A percentile compares a stretch with the other conserved stretches of the same genome.
Conservation (phyloP, 78 protist species). For the Speleostelium caveatum region DNA sequence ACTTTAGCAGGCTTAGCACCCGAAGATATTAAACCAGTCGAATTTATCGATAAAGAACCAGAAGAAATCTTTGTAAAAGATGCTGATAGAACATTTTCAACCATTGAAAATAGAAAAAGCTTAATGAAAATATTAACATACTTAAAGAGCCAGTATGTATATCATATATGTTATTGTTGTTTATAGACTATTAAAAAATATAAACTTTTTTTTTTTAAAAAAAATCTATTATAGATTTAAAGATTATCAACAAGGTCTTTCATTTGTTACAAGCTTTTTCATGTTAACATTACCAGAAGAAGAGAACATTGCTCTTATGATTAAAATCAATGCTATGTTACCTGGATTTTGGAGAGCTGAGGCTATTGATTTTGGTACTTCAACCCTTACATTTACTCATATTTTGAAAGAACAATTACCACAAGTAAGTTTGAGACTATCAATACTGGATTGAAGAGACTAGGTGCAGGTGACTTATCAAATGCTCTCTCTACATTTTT, state of each 20-base stretch:
- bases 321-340: constrained; percentile 40
- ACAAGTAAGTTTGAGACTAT: neutral
- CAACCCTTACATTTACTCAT: constrained; percentile 29
- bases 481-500: neutral
- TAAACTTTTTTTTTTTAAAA: too few relatives aligned
- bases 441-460: neutral
- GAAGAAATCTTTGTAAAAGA: constrained; percentile 31
- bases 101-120: constrained; percentile 7
- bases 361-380: constrained; percentile 44
- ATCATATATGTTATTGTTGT: neutral
- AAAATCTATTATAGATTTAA: constrained; percentile 26
- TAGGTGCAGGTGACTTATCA: neutral
- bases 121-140: constrained; percentile 15
- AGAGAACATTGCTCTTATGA: constrained; percentile 29
- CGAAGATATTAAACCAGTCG: constrained; percentile 17
- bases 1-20: neutral
- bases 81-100: constrained; percentile 54
- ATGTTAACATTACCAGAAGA: constrained; percentile 33
- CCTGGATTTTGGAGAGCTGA: constrained; percentile 71
- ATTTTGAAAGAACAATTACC: constrained; percentile 20
- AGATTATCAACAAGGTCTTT: constrained; percentile 73
- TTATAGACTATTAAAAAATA: too few relatives aligned
- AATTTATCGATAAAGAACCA: constrained; percentile 26
- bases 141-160: constrained; percentile 29
- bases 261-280: constrained; percentile 50